Base-by-base conservation (phyloP, 2,329 filamentous ascomycete genomes). In the Cercospora zeina region DNA sequence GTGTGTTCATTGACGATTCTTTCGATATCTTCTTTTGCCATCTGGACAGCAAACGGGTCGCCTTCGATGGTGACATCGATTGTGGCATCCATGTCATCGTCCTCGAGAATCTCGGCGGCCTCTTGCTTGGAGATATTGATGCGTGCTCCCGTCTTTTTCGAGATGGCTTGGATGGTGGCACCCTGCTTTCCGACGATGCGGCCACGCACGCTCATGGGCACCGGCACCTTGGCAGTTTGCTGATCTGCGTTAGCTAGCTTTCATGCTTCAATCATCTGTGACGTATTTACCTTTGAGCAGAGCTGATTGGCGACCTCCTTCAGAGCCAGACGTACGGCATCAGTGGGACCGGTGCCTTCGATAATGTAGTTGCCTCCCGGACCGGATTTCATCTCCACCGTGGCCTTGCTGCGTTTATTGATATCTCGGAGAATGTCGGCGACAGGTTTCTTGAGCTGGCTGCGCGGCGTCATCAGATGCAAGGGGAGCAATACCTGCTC, bases 151-250 rank as follows among this genome's bases (percentile, higher is more conserved):
- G 92, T 95, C 76, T 89, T 89, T 76, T 93, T 90, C 78, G 93
- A 90, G 58, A 99, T 87, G 51, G 89, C 85, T 79, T 96, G 93
- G 75, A 99, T 96, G 65, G 89, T 93, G 27, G 91, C 85, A 62
- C 96, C 96, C 73, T 89, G 88, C 73, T 91, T 92, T 70, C 95
- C 96, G 74, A 99, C 97, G 77, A 99, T 93, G 77, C 93, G 89
- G 58, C 93, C 86, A 65, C 92, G 87, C 21, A 91, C 86, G 39
- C 91, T 93, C 54, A 88, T 85, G 57, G 93, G 95, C 67, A 99
- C 89, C 2, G 90, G 83, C 54, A 97, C 86, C 67, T 87, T 88
- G 72, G 90, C 82, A 57, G 83, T 83, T 81, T 87, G 84, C 84
- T 88, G n/a, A 5, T 24, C 1, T 21, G 30, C 7, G 55, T 24